Percentiles rank a stretch among this genome's conserved stretches.
Evolutionary conservation across 2,329 filamentous ascomycete species (phyloP).

Genomic region (Meredithiella fracta): DNA sequence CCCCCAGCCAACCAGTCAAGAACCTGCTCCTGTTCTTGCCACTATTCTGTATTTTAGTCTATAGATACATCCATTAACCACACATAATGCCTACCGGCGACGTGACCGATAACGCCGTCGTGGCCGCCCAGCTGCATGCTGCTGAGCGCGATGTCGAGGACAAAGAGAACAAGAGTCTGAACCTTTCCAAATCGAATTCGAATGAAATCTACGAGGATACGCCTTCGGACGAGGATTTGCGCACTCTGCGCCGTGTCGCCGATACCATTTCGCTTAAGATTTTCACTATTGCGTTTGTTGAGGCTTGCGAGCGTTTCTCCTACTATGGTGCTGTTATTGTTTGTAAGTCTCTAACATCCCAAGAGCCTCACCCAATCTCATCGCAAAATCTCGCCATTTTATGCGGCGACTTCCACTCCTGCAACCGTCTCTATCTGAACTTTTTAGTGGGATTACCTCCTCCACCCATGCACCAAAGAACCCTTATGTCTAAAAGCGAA

Average conservation of each 20-base stretch:
- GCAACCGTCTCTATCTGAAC: not conserved
- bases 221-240: conserved; percentile 35
- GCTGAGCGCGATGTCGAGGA: conserved; percentile 16
- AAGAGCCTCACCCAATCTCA: no score
- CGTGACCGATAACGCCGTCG: conserved; percentile 23
- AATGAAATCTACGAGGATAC: conserved; percentile 16
- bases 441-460: conserved; percentile 4
- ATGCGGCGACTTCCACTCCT: not conserved
- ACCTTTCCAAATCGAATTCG: conserved; percentile 17
- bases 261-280: conserved; percentile 42
- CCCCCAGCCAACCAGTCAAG: not conserved
- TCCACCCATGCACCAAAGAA: not conserved
- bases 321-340: conserved; percentile 53
- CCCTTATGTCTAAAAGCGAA: not conserved
- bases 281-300: conserved; percentile 49
- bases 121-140: conserved; percentile 18
- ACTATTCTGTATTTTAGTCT: no score
- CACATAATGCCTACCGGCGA: conserved; percentile 21
- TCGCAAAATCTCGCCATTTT: no score
- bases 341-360: conserved; percentile 32
- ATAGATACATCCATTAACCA: not conserved
- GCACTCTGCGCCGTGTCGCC: conserved; percentile 35
- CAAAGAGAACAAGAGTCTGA: conserved; percentile 20
- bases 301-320: conserved; percentile 55
- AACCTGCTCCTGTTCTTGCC: not conserved